Evolutionary conservation across 2,329 filamentous ascomycete species (phyloP), one percentile per base, ranked within the genome.

Genomic region (Cordyceps farinosa): DNA sequence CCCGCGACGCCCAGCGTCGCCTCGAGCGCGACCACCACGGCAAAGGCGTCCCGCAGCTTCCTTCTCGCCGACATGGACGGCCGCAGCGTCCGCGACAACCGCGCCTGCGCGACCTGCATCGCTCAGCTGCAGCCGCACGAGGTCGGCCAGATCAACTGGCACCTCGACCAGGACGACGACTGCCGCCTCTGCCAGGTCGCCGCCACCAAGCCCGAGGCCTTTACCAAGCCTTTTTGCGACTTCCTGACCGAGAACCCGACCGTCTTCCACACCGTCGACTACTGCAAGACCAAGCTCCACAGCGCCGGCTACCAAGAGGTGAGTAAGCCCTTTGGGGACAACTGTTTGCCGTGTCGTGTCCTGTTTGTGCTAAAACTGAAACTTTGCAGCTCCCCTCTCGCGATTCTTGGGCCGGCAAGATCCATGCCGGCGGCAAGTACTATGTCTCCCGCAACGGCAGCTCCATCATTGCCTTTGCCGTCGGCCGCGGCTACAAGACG

Each of bases 201-300:
- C 66, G 73, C 78, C 61, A 72, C 75, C 67, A 78, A 79, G 60
- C 84, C 87, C 5, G 87, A 87, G 70, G 82, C 82, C 64, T 96
- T 92, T 74, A 90, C 91, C 9, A 82, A 92, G 76, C 91, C 92
- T 1, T 97, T 96, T 74, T 89, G 90, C 73, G 84, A 91, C 59
- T 98, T 97, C 73, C 84, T 98, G 79, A 90, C 87, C 51, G 84
- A 90, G 66, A 97, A 97, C 73, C 95, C 95, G 0, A 98, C 95
- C 9, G 86, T 97, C 53, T 99, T 96, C 75, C 95, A 99, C 72
- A 87, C 91, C 1, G 92, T 97, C 34, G 84, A 87, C 64, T 86
- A 91, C 69, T 91, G 97, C 73, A 87, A 89, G 70, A 80, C 82
- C 63, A 88, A 92, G 70, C 83, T 97, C 54, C 80, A 84, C 66